These are phyloP conservation scores for Apiospora aurea DNA, from an alignment of 2,329 filamentous ascomycete species.

Conservation along the genomic window DNA sequence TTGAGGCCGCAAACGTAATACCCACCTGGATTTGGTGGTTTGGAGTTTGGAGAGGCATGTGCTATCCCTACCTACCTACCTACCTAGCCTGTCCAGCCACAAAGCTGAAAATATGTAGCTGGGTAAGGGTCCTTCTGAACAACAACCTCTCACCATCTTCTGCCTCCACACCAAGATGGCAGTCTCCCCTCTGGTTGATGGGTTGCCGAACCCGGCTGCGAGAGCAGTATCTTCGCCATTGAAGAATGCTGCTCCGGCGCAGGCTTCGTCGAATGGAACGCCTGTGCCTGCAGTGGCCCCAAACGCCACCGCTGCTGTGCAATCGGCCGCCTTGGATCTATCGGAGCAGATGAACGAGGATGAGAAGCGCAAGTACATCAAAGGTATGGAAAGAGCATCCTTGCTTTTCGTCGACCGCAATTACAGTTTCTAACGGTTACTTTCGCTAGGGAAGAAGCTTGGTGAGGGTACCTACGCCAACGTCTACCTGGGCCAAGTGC, in stretches of 20 bases:
- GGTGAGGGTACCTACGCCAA: constrained; percentile 97
- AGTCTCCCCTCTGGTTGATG: constrained; percentile 42
- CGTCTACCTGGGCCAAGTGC: constrained; percentile 87
- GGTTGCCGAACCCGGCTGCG: constrained; percentile 36
- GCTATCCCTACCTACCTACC: neutral
- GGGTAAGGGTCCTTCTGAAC: neutral
- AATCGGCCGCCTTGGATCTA: constrained; percentile 56
- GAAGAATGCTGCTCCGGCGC: constrained; percentile 49
- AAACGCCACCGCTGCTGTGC: constrained; percentile 39
- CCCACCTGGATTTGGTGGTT: neutral
- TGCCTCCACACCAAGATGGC: constrained; percentile 37
- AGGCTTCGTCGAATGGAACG: constrained; percentile 54
- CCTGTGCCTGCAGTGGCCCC: constrained; percentile 43
- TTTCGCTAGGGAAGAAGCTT: constrained; percentile 76
- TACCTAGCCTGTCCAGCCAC: neutral
- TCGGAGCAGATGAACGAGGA: constrained; percentile 84
- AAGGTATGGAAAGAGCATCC: constrained; percentile 60
- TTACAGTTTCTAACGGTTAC: neutral
- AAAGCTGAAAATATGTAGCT: constrained; percentile 10
- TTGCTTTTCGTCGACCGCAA: neutral
- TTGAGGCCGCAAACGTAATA: neutral
- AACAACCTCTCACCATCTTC: constrained; percentile 6
- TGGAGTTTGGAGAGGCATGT: neutral
- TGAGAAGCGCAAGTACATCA: constrained; percentile 88
- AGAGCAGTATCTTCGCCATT: constrained; percentile 52